Conservation (phyloP, 257 asterid genomes). For the Mitragyna speciosa region DNA sequence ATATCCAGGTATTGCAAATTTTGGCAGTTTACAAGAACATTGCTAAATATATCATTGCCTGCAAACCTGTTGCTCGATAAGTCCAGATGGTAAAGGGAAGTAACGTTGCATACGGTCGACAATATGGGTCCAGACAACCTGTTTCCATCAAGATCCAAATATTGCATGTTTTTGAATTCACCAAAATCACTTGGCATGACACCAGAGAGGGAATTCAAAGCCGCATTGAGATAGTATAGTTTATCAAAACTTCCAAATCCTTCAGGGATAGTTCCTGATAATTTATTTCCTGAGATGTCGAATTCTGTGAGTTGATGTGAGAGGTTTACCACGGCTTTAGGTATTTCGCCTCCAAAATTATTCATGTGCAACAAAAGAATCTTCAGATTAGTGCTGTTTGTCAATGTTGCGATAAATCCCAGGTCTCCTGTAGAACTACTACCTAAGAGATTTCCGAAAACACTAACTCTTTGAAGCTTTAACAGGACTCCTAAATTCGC, state of each 20-base stretch:
- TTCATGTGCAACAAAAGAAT: slow-evolving; percentile 5
- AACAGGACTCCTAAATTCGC: slow-evolving; percentile 16
- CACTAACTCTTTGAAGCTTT: not conserved
- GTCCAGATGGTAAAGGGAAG: not conserved
- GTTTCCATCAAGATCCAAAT: not conserved
- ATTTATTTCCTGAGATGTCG: slow-evolving; percentile 13
- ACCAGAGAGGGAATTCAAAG: slow-evolving; percentile 14
- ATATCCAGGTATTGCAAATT: slow-evolving; percentile 17
- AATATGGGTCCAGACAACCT: not conserved
- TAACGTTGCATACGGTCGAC: not conserved
- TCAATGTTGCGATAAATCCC: slow-evolving; percentile 23
- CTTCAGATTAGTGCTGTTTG: slow-evolving; percentile 27
- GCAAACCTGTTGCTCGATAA: slow-evolving; percentile 3
- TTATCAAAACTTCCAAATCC: slow-evolving; percentile 24
- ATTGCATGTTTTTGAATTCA: not conserved
- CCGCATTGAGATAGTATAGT: not conserved
- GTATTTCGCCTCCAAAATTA: slow-evolving; percentile 33
- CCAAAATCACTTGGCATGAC: slow-evolving; percentile 32
- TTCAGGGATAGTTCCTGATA: slow-evolving; percentile 32
- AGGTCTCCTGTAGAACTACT: slow-evolving; percentile 24
- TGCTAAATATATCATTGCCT: too few relatives aligned
- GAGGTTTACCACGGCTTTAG: slow-evolving; percentile 30
- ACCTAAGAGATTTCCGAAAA: slow-evolving; percentile 5
- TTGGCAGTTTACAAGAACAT: slow-evolving; percentile 10
- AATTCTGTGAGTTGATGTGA: slow-evolving; percentile 16